phyloP scores from a whole-genome alignment of 148 eudicot genomes.

The Rhododendron mucronatum region DNA sequence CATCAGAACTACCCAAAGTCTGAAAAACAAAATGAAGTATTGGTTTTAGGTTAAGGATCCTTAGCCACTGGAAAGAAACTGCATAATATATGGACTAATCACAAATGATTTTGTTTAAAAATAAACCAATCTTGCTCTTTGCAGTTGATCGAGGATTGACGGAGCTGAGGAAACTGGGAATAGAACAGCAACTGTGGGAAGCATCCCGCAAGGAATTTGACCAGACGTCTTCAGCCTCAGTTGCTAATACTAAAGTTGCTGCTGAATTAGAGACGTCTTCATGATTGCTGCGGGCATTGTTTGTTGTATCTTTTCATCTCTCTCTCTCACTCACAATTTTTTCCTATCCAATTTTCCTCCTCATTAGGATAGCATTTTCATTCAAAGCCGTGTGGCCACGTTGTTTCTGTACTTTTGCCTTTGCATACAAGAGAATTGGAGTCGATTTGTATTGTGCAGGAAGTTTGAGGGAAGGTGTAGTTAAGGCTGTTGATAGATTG shows the following conservation, averaged over 20 bases:
- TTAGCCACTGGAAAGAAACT: background rate
- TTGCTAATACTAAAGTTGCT: constrained; percentile 22
- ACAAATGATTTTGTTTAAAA: background rate
- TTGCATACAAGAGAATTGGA: background rate
- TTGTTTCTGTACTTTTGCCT: background rate
- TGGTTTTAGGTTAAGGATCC: background rate
- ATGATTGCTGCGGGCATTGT: constrained; percentile 14
- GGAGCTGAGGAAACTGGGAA: constrained; percentile 48
- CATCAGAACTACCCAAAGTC: background rate
- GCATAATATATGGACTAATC: background rate
- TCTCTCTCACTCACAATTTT: background rate
- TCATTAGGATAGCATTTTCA: background rate
- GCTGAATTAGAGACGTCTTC: constrained; percentile 48
- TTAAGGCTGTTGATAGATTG: constrained; percentile 13
- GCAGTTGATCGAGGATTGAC: constrained; percentile 30
- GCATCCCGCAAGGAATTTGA: constrained; percentile 88
- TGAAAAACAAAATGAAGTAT: background rate
- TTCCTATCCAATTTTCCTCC: background rate
- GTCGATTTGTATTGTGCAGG: background rate
- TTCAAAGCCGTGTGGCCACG: background rate
- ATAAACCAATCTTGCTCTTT: background rate
- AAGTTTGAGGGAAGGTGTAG: constrained; percentile 1
- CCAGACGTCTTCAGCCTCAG: constrained; percentile 30
- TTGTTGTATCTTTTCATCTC: background rate
- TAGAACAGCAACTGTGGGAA: constrained; percentile 96